Base-by-base conservation (phyloP, 306 rosid species). In the Pterocarpus macrocarpus region DNA sequence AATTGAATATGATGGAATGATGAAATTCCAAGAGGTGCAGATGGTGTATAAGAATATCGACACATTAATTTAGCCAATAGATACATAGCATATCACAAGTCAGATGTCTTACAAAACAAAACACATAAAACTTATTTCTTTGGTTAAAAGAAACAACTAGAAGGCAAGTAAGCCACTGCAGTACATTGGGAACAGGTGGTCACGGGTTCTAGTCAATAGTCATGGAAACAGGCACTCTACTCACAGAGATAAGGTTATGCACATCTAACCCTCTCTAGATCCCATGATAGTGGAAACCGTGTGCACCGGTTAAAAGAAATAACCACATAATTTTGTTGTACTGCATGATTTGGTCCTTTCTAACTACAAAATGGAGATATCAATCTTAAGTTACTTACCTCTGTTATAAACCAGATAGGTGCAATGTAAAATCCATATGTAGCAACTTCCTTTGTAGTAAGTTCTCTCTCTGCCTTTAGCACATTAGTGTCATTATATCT, bases 341-440 rank as follows among this genome's bases (percentile, higher is more conserved):
- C 69, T 57, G 61, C 52, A 69, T 47, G 69, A 44, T 71, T 77
- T 16, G 63, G 79, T 64, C 45, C 70, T 77, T 12, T 58, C 32
- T 77, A 64, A 72, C 28, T 38, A 33, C 77, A 62, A 73, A 36
- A 73, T 39, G 28, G 44, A 44, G 56, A 38, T 10, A 55, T 64
- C 45, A 76, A 34, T 78, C 67, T 78, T 7, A 81, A 62, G 81
- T 61, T 34, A 36, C 88, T 85, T 86, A 91, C 99, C 97, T 96
- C 99, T 15, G 99, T 93, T 64, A 90, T 4, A 81, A 96, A 96
- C 99, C 99, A 96, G 77, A 96, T 85, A 14, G 99, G 99, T 13
- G 99, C 98, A 82, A 96, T 80, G 91, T 90, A 96, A 85, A 93
- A 92, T 72, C 99, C 99, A 84, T 86, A 92, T 2, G 36, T 78